A percentile compares a stretch with the other conserved stretches of the same genome.
Conservation (phyloP, 257 asterid species). For the Echites panduratus region DNA sequence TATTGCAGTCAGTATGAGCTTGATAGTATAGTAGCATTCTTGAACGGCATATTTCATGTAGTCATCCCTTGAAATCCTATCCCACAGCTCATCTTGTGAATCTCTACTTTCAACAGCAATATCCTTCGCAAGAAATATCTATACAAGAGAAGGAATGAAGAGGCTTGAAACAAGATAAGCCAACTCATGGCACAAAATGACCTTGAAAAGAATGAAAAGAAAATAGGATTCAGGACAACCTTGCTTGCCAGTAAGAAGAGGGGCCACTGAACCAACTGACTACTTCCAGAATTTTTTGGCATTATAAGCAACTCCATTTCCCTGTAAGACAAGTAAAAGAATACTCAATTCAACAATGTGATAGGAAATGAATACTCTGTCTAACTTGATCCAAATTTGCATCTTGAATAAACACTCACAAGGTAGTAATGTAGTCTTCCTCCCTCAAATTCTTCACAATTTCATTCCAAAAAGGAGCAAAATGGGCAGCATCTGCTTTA, state of each 20-base stretch:
- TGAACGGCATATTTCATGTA: conserved; percentile 95
- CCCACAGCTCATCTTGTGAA: conserved; percentile 89
- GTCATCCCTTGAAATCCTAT: conserved; percentile 85
- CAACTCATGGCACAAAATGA: neutral
- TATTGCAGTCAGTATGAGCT: conserved; percentile 61
- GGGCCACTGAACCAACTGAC: conserved; percentile 91
- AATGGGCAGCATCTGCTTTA: conserved; percentile 76
- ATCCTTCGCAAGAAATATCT: conserved; percentile 93
- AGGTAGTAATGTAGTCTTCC: conserved; percentile 72
- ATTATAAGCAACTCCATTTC: conserved; percentile 91
- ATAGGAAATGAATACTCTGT: conserved; percentile 9
- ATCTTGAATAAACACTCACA: conserved; percentile 44
- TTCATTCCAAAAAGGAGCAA: conserved; percentile 99
- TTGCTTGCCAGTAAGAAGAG: conserved; percentile 94
- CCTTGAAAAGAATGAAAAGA: neutral
- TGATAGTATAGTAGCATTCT: conserved; percentile 67
- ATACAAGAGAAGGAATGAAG: conserved; percentile 1
- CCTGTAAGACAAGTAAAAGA: conserved; percentile 30
- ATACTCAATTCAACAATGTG: conserved; percentile 18
- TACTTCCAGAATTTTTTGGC: conserved; percentile 71
- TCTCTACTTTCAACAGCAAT: conserved; percentile 75
- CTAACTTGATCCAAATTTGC: conserved; percentile 1
- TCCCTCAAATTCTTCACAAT: conserved; percentile 81
- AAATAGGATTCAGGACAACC: conserved; percentile 31
- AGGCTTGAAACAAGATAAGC: neutral